Base-by-base conservation (phyloP, 2,329 filamentous ascomycete species). In the Fusarium sp. region DNA sequence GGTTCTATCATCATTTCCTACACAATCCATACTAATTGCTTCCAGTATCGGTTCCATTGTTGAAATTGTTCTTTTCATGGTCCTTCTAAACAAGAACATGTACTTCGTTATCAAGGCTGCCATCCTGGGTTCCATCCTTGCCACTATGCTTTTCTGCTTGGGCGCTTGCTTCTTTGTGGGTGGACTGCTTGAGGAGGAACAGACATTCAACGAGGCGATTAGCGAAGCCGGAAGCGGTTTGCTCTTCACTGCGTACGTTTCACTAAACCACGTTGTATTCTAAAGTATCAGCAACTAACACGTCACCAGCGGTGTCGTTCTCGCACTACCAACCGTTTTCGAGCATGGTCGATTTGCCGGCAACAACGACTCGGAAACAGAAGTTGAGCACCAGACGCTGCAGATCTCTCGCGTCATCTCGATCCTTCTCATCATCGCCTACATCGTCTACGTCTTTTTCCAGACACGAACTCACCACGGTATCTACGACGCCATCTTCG, bases 21-120 rank as follows among this genome's bases (percentile, higher is more conserved):
- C 22, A 25, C 12, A n/a, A 17, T 10, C 15, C 1, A 20, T 22
- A 40, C 72, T 77, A 27, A 79, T 58, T 43, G 3, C 27, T 35
- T 43, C 17, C 33, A 87, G 85, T 0, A 81, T 95, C 61, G 93
- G 93, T 3, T 94, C 93, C 1, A 84, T 95, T 11, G 94, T 97
- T 62, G 94, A 97, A 80, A 92, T 97, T 66, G 89, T 97, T 56
- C 85, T 97, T 33, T 97, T 97, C 83, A 92, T 96, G 86, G 89
- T 95, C 3, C 84, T 97, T 52, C 86, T 97, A 6, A 81, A 81
- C 12, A 82, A 85, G 2, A 74, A 86, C 61, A 82, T 85, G 81
- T 91, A 92, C 69, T 86, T 88, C n/a, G 93, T 97, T 75, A 94
- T 97, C 76, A 90, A 94, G 79, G 94, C 94, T 63, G 94, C 95